These are phyloP conservation scores for Candida tibetensis DNA, from an alignment of 805 yeast genomes.

Conservation along the genomic window DNA sequence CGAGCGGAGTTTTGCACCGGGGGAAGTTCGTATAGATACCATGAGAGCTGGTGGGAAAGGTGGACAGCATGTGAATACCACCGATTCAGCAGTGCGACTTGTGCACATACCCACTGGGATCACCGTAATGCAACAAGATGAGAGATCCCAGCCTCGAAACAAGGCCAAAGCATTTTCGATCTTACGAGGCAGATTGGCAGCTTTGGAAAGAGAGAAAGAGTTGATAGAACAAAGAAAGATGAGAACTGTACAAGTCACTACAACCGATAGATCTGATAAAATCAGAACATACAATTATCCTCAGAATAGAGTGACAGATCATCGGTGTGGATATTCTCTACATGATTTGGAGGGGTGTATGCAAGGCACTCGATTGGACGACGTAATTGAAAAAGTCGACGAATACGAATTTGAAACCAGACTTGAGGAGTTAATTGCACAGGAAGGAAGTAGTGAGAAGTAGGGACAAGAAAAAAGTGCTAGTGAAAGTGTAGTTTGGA, in stretches of 20 bases:
- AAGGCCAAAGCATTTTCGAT: slow-evolving; percentile 89
- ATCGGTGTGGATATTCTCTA: slow-evolving; percentile 77
- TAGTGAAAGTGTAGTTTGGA: too few species aligned
- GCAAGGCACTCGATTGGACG: slow-evolving; percentile 34
- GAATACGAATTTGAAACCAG: slow-evolving; percentile 38
- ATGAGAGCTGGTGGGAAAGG: slow-evolving; percentile 98
- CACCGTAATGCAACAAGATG: slow-evolving; percentile 88
- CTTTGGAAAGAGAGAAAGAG: slow-evolving; percentile 63
- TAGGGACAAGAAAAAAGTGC: too few species aligned
- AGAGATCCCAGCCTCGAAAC: slow-evolving; percentile 90
- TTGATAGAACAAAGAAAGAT: slow-evolving; percentile 62
- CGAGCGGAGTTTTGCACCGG: slow-evolving; percentile 75
- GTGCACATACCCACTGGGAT: slow-evolving; percentile 92
- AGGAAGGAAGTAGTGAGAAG: not conserved
- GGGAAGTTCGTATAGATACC: slow-evolving; percentile 90
- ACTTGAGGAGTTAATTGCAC: slow-evolving; percentile 20
- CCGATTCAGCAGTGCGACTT: slow-evolving; percentile 93
- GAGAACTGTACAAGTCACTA: slow-evolving; percentile 78
- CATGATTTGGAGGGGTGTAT: slow-evolving; percentile 59
- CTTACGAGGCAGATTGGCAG: slow-evolving; percentile 81
- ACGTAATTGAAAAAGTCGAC: slow-evolving; percentile 36
- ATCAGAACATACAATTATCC: slow-evolving; percentile 91
- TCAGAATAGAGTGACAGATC: slow-evolving; percentile 92
- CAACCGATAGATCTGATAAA: slow-evolving; percentile 90
- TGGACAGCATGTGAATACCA: slow-evolving; percentile 96